A percentile compares a stretch with the other conserved stretches of the same genome.
These are phyloP conservation scores for Phytophthora citrophthora DNA, from an alignment of 352 stramenopile genomes.

Conservation along the genomic window DNA sequence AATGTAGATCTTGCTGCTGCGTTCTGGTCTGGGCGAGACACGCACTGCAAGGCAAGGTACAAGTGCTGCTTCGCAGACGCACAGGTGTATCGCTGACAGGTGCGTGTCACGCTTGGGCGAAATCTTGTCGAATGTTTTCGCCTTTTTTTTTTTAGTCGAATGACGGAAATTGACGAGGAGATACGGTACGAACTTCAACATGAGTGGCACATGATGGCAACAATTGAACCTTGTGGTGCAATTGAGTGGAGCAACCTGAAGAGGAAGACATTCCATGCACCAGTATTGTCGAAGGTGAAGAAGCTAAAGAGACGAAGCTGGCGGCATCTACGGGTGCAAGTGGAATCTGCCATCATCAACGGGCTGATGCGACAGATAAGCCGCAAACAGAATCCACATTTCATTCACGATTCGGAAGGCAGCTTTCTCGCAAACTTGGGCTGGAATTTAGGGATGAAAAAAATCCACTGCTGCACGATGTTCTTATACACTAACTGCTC, in stretches of 20 bases:
- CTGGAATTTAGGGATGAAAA: too few species aligned
- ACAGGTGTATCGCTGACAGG: not conserved
- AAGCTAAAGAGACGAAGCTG: not conserved
- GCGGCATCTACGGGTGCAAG: not conserved
- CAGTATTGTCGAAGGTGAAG: not conserved
- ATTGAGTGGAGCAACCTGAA: too few species aligned
- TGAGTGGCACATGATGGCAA: not conserved
- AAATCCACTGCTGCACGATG: too few species aligned
- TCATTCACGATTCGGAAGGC: too few species aligned
- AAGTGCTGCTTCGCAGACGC: conserved; percentile 4
- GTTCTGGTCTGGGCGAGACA: conserved; percentile 1
- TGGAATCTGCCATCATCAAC: conserved; percentile 5
- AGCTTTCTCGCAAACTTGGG: too few species aligned
- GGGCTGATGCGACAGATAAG: conserved; percentile 2
- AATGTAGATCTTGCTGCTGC: not conserved
- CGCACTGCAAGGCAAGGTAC: not conserved
- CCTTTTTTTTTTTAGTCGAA: not conserved
- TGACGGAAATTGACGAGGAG: not conserved
- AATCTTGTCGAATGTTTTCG: conserved; percentile 6
- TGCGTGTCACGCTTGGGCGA: conserved; percentile 1
- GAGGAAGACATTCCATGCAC: too few species aligned
- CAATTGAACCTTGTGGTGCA: too few species aligned
- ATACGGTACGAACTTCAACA: conserved; percentile 3
- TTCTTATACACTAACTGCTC: not conserved
- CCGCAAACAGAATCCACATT: too few species aligned